Evolutionary conservation across 1,139 yeast species (phyloP).

Genomic region (Pichia sp.): DNA sequence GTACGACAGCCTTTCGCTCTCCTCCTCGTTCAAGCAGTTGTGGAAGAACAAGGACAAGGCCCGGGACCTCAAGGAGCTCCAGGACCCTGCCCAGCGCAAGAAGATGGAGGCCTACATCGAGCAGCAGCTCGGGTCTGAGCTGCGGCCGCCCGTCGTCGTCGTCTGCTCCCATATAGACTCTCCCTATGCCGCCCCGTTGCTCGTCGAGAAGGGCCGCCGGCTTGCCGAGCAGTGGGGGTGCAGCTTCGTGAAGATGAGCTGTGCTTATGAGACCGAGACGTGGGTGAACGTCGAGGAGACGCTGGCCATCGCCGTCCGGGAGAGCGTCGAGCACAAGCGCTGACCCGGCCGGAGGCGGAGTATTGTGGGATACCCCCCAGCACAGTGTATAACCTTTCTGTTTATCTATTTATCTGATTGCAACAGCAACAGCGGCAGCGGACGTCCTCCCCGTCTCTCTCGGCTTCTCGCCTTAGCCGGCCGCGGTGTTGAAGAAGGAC

Average conservation of each 20-base stretch:
- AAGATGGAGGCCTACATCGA: background rate
- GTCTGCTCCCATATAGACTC: constrained; percentile 59
- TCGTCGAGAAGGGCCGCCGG: constrained; percentile 51
- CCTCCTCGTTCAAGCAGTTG: constrained; percentile 51
- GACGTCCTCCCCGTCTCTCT: background rate
- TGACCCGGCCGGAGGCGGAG: background rate
- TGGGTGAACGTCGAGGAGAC: constrained; percentile 50
- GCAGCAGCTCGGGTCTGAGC: background rate
- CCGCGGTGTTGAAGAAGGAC: background rate
- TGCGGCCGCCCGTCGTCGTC: constrained; percentile 58
- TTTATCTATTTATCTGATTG: too few relatives aligned
- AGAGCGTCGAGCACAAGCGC: constrained; percentile 41
- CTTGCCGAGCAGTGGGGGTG: constrained; percentile 59
- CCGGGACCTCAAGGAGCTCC: constrained; percentile 18
- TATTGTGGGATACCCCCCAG: background rate
- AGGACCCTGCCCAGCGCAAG: constrained; percentile 4
- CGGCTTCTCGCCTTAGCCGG: background rate
- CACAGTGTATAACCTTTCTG: too few relatives aligned
- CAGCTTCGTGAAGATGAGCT: constrained; percentile 59
- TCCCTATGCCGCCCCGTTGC: constrained; percentile 51
- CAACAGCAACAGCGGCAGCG: background rate
- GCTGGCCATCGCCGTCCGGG: constrained; percentile 53
- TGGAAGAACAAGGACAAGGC: constrained; percentile 40
- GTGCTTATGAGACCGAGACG: constrained; percentile 36
- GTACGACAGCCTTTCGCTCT: constrained; percentile 58